Evolutionary conservation across 805 yeast genomes (phyloP).

Genomic region (Priceomyces medius): DNA sequence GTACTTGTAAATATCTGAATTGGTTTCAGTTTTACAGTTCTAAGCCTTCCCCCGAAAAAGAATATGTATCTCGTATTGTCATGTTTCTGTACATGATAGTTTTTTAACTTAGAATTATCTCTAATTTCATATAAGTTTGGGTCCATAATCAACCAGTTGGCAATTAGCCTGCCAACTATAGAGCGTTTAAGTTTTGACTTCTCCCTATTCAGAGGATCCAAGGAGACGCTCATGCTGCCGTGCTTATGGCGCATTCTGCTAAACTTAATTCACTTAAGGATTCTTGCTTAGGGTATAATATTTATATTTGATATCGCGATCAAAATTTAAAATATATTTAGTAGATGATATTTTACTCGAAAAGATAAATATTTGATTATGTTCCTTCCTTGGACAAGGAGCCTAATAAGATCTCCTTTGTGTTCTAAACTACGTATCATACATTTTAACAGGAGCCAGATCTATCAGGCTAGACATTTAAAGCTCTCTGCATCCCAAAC

Average conservation of each 20-base stretch:
- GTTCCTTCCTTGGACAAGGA: not conserved
- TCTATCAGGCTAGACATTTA: constrained; percentile 11
- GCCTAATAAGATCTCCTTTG: not conserved
- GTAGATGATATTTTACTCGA: not conserved
- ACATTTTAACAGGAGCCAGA: not conserved
- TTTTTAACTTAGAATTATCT: constrained; percentile 16
- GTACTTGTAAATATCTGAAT: constrained; percentile 35
- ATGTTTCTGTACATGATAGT: constrained; percentile 45
- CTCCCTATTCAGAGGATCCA: too few relatives aligned
- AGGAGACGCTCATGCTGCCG: too few relatives aligned
- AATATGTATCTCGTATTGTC: constrained; percentile 41
- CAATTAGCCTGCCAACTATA: constrained; percentile 15
- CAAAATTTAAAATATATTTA: not conserved
- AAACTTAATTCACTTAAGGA: too few relatives aligned
- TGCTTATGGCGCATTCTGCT: not conserved
- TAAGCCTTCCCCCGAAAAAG: constrained; percentile 64
- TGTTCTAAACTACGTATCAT: not conserved
- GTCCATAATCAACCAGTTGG: constrained; percentile 30
- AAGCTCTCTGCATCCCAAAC: constrained; percentile 18
- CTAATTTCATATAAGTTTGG: constrained; percentile 14
- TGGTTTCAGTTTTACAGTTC: constrained; percentile 44
- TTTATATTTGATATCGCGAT: not conserved
- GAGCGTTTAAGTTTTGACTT: constrained; percentile 1
- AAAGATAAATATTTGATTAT: not conserved
- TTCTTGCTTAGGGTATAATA: too few relatives aligned